Base-by-base conservation (phyloP, 2,329 filamentous ascomycete species). In the Elsinoe perseae region DNA sequence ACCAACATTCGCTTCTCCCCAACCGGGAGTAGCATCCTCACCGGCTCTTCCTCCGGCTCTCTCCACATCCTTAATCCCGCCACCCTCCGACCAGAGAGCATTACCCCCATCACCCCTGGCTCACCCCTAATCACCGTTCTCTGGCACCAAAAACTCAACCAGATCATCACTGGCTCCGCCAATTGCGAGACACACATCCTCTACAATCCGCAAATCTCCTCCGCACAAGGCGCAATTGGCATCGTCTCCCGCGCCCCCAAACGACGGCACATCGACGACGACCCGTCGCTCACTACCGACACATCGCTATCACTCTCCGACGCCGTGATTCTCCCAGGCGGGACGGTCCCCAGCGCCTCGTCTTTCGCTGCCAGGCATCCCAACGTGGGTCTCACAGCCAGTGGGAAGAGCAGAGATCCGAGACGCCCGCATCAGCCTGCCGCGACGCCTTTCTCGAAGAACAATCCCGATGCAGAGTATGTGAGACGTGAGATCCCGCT, bases 131-230 rank as follows among this genome's bases (percentile, higher is more conserved):
- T 97, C 60, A 84, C 85, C 1, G 89, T 95, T 23, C 77, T 87
- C 60, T 98, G 93, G 93, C 92, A 98, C 66, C 80, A 87, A 18
- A 95, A 90, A 70, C 83, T 98, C 66, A 97, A 98, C 69, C 93
- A 98, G 68, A 95, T 98, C 65, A 72, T 97, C 61, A 95, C 92
- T 7, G 92, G 91, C 58, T 96, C 92, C 44, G 89, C 89, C 54
- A 95, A 96, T 66, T 84, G 85, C 57, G 87, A 95, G 70, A 90
- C 87, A 0, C 92, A 91, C 65, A 80, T 97, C 40, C 84, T 98
- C 48, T 98, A 93, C 75, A 92, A 87, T 66, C 93, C 93, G 1
- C 81, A 77, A n/a, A 84, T 83, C 63, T 98, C 93, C 20, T 80
- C 70, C 10, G 84, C 83, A 59, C n/a, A n/a, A n/a, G 93, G 93